Evolutionary conservation across 306 rosid species (phyloP), one percentile per base, ranked within the genome.

Genomic region (Adenanthera pavonina): DNA sequence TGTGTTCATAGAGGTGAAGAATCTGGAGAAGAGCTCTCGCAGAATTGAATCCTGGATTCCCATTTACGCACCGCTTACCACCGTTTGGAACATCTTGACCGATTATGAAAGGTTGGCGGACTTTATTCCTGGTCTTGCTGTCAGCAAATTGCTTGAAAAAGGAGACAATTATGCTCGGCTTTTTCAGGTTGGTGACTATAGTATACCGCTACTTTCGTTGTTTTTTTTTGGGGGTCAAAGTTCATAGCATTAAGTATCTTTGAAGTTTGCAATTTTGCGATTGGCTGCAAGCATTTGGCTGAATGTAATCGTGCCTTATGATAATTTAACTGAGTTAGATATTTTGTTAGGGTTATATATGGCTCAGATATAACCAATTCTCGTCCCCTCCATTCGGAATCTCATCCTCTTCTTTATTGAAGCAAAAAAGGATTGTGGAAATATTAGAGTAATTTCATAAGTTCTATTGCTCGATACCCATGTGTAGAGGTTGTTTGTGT

Each of bases 81-180:
- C 88, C 4, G 74, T 93, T 74, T 95, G 97, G 97, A 84, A 35
- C 66, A 79, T 92, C 19, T 84, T 95, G 82, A 95, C 99, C 0
- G 97, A 95, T 86, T 95, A 95, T 68, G 99, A 92, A 74, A 84
- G 85, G 43, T 77, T 95, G 87, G 86, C 95, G 13, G 97, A 93
- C 77, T 93, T 93, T 69, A 90, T 95, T 74, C 99, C 99, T 38
- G 92, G 97, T 35, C 97, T 95, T 20, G 92, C 93, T 56, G 80
- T 88, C 40, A 83, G 95, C 77, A 87, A 84, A 61, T 76, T 92
- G 91, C 88, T 95, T 16, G 77, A 83, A 7, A 88, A 84, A 80
- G 65, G 80, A 43, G 84, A 82, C 54, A 89, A 86, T 36, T 94
- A 77, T 56, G 97, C 93, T 46, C 84, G 93, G 9, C 92, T 95